These are phyloP conservation scores for Pyrenophora tritici-repentis DNA, from an alignment of 2,329 filamentous ascomycete genomes.

Conservation along the genomic window DNA sequence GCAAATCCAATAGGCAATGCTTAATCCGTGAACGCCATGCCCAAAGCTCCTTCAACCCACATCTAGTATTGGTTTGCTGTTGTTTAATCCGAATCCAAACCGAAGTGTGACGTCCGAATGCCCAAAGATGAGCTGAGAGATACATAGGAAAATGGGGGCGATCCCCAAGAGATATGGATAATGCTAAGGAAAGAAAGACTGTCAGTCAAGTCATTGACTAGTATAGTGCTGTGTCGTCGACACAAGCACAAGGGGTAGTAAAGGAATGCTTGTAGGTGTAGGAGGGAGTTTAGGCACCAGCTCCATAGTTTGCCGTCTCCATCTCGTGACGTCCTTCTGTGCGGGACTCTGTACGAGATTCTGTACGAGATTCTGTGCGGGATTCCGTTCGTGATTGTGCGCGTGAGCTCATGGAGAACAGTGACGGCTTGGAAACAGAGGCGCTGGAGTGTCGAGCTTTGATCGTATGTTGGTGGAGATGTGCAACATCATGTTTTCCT, in stretches of 20 bases:
- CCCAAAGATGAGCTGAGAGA: constrained; percentile 33
- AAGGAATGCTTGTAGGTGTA: constrained; percentile 16
- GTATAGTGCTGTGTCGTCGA: constrained; percentile 8
- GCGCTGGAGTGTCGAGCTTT: constrained; percentile 40
- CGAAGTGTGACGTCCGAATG: constrained; percentile 32
- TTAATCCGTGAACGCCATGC: constrained; percentile 32
- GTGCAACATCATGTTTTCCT: constrained; percentile 59
- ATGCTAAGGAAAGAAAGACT: constrained; percentile 37
- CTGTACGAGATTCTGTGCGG: constrained; percentile 21
- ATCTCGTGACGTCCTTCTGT: constrained; percentile 32
- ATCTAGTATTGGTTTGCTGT: constrained; percentile 21
- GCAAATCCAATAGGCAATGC: constrained; percentile 23
- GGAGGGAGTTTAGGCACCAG: constrained; percentile 31
- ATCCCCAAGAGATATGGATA: constrained; percentile 17
- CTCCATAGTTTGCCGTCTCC: constrained; percentile 33
- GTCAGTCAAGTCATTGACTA: constrained; percentile 41
- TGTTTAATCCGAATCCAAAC: constrained; percentile 34
- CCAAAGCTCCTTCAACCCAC: constrained; percentile 20
- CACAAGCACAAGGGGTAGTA: constrained; percentile 4
- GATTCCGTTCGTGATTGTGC: constrained; percentile 37
- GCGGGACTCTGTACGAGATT: constrained; percentile 33
- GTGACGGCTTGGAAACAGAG: constrained; percentile 31
- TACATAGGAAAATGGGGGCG: constrained; percentile 41
- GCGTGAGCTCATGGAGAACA: constrained; percentile 43
- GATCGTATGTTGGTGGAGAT: constrained; percentile 44